phyloP scores from a whole-genome alignment of 345 rosid genomes.

The Bruguiera sexangula region DNA sequence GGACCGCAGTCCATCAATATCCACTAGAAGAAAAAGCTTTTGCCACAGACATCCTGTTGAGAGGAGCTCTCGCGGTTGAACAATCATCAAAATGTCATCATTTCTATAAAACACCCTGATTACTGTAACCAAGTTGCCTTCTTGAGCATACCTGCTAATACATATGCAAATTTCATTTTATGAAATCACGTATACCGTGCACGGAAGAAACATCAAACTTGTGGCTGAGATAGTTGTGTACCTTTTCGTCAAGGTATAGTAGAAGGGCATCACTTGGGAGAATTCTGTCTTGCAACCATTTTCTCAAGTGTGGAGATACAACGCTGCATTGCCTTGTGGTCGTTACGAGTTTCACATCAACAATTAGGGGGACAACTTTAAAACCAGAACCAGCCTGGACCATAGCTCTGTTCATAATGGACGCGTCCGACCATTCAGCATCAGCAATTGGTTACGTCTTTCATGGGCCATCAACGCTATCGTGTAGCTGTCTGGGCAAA shows the following conservation, averaged over 20 bases:
- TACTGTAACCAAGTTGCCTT: conserved; percentile 46
- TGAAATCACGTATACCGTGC: background rate
- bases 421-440: too few relatives aligned
- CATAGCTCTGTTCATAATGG: conserved; percentile 19
- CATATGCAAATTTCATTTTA: conserved; percentile 14
- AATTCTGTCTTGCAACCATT: conserved; percentile 48
- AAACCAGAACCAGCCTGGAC: conserved; percentile 48
- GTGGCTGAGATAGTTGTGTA: conserved; percentile 2
- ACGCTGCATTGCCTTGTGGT: conserved; percentile 31
- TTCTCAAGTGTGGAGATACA: conserved; percentile 41
- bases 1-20: conserved; percentile 45
- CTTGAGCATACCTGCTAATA: conserved; percentile 42
- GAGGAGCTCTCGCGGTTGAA: conserved; percentile 39
- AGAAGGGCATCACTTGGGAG: conserved; percentile 40
- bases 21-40: conserved; percentile 40
- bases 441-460: too few relatives aligned
- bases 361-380: conserved; percentile 44
- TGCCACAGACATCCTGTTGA: conserved; percentile 50
- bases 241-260: conserved; percentile 49
- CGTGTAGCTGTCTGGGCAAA: too few relatives aligned
- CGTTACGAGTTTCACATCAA: conserved; percentile 47
- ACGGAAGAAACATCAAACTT: background rate
- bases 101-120: conserved; percentile 34
- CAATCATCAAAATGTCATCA: conserved; percentile 36
- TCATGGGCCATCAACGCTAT: too few relatives aligned